A percentile compares a stretch with the other conserved stretches of the same genome.
These are phyloP conservation scores for Centella asiatica DNA, from an alignment of 129 eudicot genomes.

Conservation along the genomic window DNA sequence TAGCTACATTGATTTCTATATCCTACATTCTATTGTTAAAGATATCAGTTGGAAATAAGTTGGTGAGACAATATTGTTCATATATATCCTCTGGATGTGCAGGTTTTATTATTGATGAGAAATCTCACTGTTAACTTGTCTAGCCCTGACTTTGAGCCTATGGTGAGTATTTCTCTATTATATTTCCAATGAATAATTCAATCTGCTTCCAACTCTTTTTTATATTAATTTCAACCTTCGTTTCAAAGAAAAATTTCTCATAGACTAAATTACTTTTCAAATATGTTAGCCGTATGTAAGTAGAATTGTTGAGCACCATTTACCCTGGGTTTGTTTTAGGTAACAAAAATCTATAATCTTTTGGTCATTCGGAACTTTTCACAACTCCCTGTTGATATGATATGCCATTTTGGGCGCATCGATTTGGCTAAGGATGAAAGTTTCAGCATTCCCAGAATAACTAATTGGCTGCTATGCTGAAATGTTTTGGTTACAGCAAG, in stretches of 20 bases:
- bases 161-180: slow-evolving; percentile 39
- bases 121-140: slow-evolving; percentile 91
- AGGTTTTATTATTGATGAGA: slow-evolving; percentile 85
- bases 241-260: background rate
- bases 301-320: background rate
- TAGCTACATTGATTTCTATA: background rate
- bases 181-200: background rate
- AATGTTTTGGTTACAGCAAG: background rate
- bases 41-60: background rate
- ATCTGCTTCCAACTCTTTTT: background rate
- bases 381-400: background rate
- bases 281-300: background rate
- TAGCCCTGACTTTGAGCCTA: slow-evolving; percentile 85
- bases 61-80: background rate
- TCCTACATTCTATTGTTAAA: no score
- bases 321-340: background rate
- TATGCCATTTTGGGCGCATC: background rate
- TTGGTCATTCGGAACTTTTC: background rate
- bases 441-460: background rate
- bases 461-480: background rate
- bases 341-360: background rate
- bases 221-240: background rate
- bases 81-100: slow-evolving; percentile 22
- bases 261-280: no score
- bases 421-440: background rate